A percentile compares a stretch with the other conserved stretches of the same genome.
These are phyloP conservation scores for Adiantum capillusveneris DNA, from an alignment of 75 land plant genomes.

Conservation along the genomic window DNA sequence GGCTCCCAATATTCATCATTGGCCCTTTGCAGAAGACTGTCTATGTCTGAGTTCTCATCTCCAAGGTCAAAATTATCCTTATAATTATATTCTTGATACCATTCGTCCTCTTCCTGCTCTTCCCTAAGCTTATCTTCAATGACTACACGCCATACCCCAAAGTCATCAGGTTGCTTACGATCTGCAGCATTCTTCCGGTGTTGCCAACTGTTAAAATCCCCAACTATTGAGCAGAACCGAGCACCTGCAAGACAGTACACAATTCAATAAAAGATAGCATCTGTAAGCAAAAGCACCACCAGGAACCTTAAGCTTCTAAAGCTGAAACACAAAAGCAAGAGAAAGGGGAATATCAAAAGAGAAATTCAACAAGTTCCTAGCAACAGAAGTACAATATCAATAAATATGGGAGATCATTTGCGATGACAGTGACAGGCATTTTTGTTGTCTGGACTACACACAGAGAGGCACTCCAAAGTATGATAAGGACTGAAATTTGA, in stretches of 20 bases:
- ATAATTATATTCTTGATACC: constrained; percentile 83
- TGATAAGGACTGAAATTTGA: too few species aligned
- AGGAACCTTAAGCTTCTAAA: too few species aligned
- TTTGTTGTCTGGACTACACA: too few species aligned
- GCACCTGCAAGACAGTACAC: constrained; percentile 54
- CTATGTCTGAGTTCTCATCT: constrained; percentile 63
- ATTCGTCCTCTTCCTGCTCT: constrained; percentile 68
- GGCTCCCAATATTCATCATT: constrained; percentile 98
- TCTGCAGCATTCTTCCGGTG: constrained; percentile 78
- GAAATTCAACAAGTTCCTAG: too few species aligned
- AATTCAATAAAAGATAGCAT: constrained; percentile 1
- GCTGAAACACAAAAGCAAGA: too few species aligned
- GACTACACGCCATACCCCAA: constrained; percentile 83
- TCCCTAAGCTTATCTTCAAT: constrained; percentile 81
- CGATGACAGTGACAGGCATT: too few species aligned
- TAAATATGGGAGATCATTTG: too few species aligned
- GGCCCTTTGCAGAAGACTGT: constrained; percentile 52
- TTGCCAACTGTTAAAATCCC: constrained; percentile 90
- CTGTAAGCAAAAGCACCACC: too few species aligned
- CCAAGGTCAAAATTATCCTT: constrained; percentile 82
- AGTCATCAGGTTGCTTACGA: constrained; percentile 53
- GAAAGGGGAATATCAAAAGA: too few species aligned
- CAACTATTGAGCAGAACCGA: constrained; percentile 73
- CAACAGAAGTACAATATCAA: too few species aligned
- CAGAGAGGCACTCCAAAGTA: too few species aligned